A percentile compares a stretch with the other conserved stretches of the same genome.
phyloP scores from a whole-genome alignment of 306 rosid species.

The Medicago arabica region DNA sequence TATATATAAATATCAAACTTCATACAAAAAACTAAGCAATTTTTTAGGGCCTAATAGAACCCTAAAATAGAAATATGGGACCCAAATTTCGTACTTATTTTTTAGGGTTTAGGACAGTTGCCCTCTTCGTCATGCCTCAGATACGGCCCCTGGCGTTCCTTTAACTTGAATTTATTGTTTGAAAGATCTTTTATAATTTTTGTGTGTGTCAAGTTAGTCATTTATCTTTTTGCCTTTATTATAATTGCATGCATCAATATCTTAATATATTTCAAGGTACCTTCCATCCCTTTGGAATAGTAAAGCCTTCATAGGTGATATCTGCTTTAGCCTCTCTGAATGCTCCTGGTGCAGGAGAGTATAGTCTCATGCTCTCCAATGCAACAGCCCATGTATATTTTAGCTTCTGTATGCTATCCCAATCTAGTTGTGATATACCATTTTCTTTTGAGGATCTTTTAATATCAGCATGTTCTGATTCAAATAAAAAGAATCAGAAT shows the following conservation, averaged over 20 bases:
- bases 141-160: too few relatives aligned
- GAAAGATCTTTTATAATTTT: too few relatives aligned
- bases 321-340: conserved; percentile 50
- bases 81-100: too few relatives aligned
- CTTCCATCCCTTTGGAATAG: conserved; percentile 63
- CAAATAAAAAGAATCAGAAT: conserved; percentile 1
- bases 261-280: conserved; percentile 25
- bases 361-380: conserved; percentile 53
- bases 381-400: conserved; percentile 58
- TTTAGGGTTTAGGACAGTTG: too few relatives aligned
- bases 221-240: too few relatives aligned
- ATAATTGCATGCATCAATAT: neutral
- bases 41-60: too few relatives aligned
- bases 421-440: conserved; percentile 40
- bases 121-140: too few relatives aligned
- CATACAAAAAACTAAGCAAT: too few relatives aligned
- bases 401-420: conserved; percentile 52
- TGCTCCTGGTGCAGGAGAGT: conserved; percentile 49
- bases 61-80: too few relatives aligned
- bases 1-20: too few relatives aligned
- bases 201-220: too few relatives aligned
- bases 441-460: conserved; percentile 27
- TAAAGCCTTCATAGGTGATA: conserved; percentile 43
- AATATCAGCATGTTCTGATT: conserved; percentile 47
- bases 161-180: too few relatives aligned